Conservation (phyloP, 352 stramenopile species). For the Globisporangium sylvaticum region DNA sequence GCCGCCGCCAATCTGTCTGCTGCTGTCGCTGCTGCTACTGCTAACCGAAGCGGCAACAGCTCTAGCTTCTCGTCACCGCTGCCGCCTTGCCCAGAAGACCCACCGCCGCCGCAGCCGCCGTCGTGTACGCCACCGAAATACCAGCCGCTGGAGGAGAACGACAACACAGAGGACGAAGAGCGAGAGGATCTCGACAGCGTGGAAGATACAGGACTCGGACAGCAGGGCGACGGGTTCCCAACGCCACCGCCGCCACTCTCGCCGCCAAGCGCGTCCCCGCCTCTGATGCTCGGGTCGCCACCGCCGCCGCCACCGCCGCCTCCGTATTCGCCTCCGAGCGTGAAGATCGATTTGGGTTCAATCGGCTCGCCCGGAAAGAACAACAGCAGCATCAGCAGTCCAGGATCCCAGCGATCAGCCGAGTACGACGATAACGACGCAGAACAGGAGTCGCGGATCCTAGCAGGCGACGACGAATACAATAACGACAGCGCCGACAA, state of each 20-base stretch:
- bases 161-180: conserved; percentile 35
- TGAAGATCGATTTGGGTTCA: conserved; percentile 35
- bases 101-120: conserved; percentile 48
- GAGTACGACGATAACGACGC: conserved; percentile 4
- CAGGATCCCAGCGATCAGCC: conserved; percentile 4
- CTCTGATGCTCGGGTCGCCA: conserved; percentile 11
- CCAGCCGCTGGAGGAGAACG: conserved; percentile 52
- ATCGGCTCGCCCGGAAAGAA: conserved; percentile 20
- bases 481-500: conserved; percentile 11
- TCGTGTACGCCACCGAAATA: conserved; percentile 68
- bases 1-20: background rate
- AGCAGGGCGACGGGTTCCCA: conserved; percentile 22
- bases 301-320: conserved; percentile 39
- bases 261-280: conserved; percentile 28
- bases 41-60: conserved; percentile 25
- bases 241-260: conserved; percentile 44
- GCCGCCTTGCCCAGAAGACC: conserved; percentile 69
- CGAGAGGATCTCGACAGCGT: conserved; percentile 38
- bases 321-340: conserved; percentile 47
- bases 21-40: background rate
- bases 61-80: conserved; percentile 74
- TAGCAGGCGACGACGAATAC: conserved; percentile 17
- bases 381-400: background rate
- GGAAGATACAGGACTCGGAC: conserved; percentile 33
- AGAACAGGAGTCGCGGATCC: conserved; percentile 16